Base-by-base conservation (phyloP, 192 early-diverging fungal species). In the Diversispora eburnea region DNA sequence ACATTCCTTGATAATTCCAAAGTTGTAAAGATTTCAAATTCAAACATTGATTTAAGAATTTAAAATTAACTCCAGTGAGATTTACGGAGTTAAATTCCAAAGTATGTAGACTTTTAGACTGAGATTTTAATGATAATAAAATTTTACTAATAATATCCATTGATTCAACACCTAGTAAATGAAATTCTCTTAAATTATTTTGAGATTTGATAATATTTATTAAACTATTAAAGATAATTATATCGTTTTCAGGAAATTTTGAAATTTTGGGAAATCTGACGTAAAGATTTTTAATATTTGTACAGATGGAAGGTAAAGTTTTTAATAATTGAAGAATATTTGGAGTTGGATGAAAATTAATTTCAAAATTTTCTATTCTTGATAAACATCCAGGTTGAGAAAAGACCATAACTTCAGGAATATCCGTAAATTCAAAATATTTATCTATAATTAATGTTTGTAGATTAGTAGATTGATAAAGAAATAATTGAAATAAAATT, bases 1-100 rank as follows among this genome's bases (percentile, higher is more conserved):
- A 8, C 41, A 63, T 33, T 20, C 61, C 61, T 45, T 63, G 61
- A 42, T 17, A 63, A 63, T 63, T 63, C 42, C 42, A 33, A 43
- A 63, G 8, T 43, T n/a, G 8, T 45, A 63, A n/a, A n/a, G 41
- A n/a, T 45, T 46, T 63, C 45, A 63, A 46, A 17, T 43, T 15
- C n/a, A 3, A 5, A 43, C 61, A 63, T 63, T 17, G 15, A 8
- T 7, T 17, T 8, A 63, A 63, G 9, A 42, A 42, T 63, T 45
- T 63, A n/a, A 63, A 45, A n/a, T 17, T 42, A n/a, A 42, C 6
- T n/a, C 15, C 13, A 19, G 15, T 63, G 17, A 63, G 43, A n/a
- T 63, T 63, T 0, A 20, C 19, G 9, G 9, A 42, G 3, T 45
- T 63, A n/a, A 63, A 63, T 43, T 8, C 3, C 3, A 45, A 8